Evolutionary conservation across 2,329 filamentous ascomycete species (phyloP).

Genomic region (Verruconis gallopava): DNA sequence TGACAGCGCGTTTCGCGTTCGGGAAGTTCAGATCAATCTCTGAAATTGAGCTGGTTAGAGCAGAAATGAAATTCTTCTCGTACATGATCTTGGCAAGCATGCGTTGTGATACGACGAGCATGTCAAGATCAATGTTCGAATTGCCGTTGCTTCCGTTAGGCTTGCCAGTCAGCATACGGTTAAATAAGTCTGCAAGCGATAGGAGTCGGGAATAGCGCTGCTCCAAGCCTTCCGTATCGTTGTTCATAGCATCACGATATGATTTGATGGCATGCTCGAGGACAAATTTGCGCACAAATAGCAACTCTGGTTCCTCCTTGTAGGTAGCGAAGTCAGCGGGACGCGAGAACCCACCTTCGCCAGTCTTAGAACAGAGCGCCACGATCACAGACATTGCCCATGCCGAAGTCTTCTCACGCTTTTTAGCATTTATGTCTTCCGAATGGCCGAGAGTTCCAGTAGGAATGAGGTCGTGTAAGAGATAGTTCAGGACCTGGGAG

Average conservation of each 20-base stretch:
- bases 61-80: constrained; percentile 87
- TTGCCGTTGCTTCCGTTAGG: constrained; percentile 36
- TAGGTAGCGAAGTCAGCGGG: constrained; percentile 47
- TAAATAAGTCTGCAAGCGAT: constrained; percentile 80
- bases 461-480: constrained; percentile 67
- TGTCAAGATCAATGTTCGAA: constrained; percentile 16
- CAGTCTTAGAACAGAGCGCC: constrained; percentile 76
- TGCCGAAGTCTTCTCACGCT: constrained; percentile 69
- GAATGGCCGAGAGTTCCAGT: constrained; percentile 53
- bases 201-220: constrained; percentile 79
- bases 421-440: constrained; percentile 67
- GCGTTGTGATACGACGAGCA: constrained; percentile 47
- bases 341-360: constrained; percentile 48
- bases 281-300: constrained; percentile 90
- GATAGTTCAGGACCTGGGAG: constrained; percentile 83
- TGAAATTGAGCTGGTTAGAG: constrained; percentile 80
- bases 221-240: constrained; percentile 66
- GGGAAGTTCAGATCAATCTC: constrained; percentile 95
- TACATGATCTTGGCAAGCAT: constrained; percentile 94
- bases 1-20: constrained; percentile 83
- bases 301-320: constrained; percentile 69
- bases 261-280: constrained; percentile 85
- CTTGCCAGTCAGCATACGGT: constrained; percentile 76
- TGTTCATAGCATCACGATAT: constrained; percentile 70
- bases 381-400: constrained; percentile 81